Conservation (phyloP, 805 yeast species). For the Yarrowia sp. region DNA sequence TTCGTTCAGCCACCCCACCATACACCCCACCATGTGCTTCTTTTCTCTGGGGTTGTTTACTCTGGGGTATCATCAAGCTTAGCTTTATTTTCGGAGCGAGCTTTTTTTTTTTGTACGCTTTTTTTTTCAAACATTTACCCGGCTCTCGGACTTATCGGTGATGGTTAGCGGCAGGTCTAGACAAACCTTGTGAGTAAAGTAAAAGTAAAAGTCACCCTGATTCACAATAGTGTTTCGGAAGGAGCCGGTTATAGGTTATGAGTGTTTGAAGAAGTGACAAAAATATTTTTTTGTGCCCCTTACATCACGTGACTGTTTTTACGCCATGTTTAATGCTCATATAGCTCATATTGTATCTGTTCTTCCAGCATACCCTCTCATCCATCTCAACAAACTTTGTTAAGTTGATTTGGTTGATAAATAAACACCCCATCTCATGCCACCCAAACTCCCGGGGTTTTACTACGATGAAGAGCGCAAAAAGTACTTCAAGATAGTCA, state of each 20-base stretch:
- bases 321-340: no score
- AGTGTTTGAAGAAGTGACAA: neutral
- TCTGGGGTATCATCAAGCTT: constrained; percentile 3
- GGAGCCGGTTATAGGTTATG: no score
- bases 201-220: no score
- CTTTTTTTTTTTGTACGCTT: neutral
- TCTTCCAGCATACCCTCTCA: no score
- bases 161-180: neutral
- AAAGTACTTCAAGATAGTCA: constrained; percentile 34
- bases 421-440: no score
- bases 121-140: neutral
- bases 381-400: neutral
- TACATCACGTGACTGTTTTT: no score
- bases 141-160: neutral
- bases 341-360: no score
- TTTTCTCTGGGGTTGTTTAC: constrained; percentile 2
- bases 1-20: no score
- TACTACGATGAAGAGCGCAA: constrained; percentile 33
- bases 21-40: neutral
- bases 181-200: no score
- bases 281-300: no score
- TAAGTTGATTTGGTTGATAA: no score
- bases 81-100: neutral
- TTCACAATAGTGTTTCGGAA: no score
- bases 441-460: constrained; percentile 32